A percentile compares a stretch with the other conserved stretches of the same genome.
Evolutionary conservation across 2,329 filamentous ascomycete species (phyloP).

Genomic region (Tothia fuscella): DNA sequence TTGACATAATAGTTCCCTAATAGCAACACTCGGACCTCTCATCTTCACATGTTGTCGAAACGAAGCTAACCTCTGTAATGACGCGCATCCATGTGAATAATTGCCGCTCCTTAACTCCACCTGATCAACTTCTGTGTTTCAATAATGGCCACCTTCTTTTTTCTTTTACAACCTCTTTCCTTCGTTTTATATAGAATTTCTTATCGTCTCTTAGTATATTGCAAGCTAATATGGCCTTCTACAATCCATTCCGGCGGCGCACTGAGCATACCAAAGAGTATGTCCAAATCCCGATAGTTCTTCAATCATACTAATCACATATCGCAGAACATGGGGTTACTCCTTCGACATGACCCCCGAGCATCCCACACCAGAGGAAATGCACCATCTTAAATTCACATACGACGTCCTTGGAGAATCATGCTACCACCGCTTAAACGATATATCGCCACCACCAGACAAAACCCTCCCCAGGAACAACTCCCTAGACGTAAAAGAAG

Average conservation of each 20-base stretch:
- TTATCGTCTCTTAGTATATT: too few relatives aligned
- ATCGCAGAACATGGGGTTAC: conserved; percentile 46
- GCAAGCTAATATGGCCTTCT: conserved; percentile 30
- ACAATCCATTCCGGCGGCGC: conserved; percentile 29
- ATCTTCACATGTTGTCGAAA: too few relatives aligned
- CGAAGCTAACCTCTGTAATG: too few relatives aligned
- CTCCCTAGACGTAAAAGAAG: conserved; percentile 17
- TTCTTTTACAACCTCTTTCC: not conserved
- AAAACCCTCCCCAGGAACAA: conserved; percentile 16
- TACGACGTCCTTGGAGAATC: conserved; percentile 60
- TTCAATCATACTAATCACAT: conserved; percentile 5
- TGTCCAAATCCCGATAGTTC: conserved; percentile 12
- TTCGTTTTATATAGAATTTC: not conserved
- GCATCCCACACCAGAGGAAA: conserved; percentile 49
- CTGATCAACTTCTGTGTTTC: not conserved
- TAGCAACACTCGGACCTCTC: too few relatives aligned
- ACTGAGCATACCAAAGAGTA: conserved; percentile 33
- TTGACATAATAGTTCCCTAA: too few relatives aligned
- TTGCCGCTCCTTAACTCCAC: too few relatives aligned
- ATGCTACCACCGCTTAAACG: conserved; percentile 51
- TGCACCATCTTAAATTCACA: conserved; percentile 47
- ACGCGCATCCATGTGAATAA: too few relatives aligned
- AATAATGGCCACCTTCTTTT: not conserved
- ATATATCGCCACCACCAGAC: conserved; percentile 38
- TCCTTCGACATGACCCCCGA: conserved; percentile 56